Evolutionary conservation across 2,329 filamentous ascomycete species (phyloP), one percentile per base, ranked within the genome.

Genomic region (Juglanconis oblonga): DNA sequence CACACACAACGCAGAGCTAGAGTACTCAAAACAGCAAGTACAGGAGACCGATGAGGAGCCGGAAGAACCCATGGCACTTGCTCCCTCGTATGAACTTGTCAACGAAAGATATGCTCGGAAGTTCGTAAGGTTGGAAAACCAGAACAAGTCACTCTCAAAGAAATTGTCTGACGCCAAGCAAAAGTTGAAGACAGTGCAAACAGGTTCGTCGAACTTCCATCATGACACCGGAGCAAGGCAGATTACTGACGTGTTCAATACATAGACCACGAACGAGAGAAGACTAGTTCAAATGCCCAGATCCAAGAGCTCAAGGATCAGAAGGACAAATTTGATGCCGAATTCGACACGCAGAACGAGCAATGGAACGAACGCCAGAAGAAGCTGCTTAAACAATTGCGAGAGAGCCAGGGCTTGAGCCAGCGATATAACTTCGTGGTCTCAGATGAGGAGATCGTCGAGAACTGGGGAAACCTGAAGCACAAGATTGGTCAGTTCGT

Each of bases 401-500:
- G 55, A 17, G 17, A 54, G 24, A 17, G 3, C 57, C 36, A 50
- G n/a, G 36, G 32, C 6, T 49, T 60, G 52, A 50, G 33, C 24
- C 13, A 49, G 29, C 44, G 40, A 24, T 45, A 53, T 31, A 33
- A 13, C 10, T 14, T 44, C 49, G 64, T 48, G 24, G 33, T 61
- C 3, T 62, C 64, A 1, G 66, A 67, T 11, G 52, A 58, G 1
- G 62, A 64, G 2, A 35, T 67, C 29, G 56, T 49, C 5, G 5
- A 29, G 4, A 44, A 57, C 1, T 65, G 63, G 51, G 55, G 55
- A 4, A 9, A 3, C 1, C 29, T 67, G 33, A 44, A 31, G 1
- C 64, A 63, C 40, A 53, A 55, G 1, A 52, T 67, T 11, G 36
- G 55, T 1, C 65, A 67, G 14, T 65, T 67, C 24, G 50, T 63